Evolutionary conservation across 2,329 filamentous ascomycete species (phyloP).

Genomic region (Aureobasidium leucospermi): DNA sequence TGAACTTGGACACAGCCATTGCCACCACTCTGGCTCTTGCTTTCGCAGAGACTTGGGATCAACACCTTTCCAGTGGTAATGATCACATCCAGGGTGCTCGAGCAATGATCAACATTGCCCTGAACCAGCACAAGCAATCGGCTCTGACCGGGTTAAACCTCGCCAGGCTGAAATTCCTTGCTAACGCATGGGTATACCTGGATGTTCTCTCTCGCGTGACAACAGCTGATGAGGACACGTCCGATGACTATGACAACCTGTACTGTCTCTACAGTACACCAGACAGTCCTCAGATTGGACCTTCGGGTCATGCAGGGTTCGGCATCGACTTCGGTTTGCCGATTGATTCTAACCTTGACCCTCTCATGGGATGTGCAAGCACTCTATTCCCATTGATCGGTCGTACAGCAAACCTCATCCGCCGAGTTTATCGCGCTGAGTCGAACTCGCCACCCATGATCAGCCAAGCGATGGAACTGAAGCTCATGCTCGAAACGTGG

Average conservation of each 20-base stretch:
- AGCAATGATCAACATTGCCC: conserved; percentile 53
- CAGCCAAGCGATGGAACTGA: conserved; percentile 55
- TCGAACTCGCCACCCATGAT: conserved; percentile 56
- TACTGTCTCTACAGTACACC: conserved; percentile 24
- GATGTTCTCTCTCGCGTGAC: conserved; percentile 64
- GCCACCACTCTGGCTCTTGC: conserved; percentile 63
- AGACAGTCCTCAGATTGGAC: neutral
- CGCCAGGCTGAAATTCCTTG: conserved; percentile 56
- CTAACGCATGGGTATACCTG: conserved; percentile 67
- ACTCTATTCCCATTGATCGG: conserved; percentile 64
- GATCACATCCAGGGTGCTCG: conserved; percentile 62
- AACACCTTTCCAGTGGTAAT: conserved; percentile 60
- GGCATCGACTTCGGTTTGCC: conserved; percentile 31
- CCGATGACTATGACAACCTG: conserved; percentile 45
- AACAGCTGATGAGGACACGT: conserved; percentile 51
- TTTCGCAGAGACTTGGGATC: conserved; percentile 66
- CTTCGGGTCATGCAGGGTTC: conserved; percentile 22
- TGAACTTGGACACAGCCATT: conserved; percentile 57
- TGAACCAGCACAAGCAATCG: conserved; percentile 40
- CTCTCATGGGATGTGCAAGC: conserved; percentile 61
- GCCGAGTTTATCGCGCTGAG: conserved; percentile 49
- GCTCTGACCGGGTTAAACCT: conserved; percentile 41
- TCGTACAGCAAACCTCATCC: conserved; percentile 57
- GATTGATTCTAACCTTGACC: conserved; percentile 54
- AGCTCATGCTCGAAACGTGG: conserved; percentile 55